Percentiles rank a stretch among this genome's conserved stretches.
Evolutionary conservation across 805 yeast species (phyloP).

Genomic region (Candida quercuum): DNA sequence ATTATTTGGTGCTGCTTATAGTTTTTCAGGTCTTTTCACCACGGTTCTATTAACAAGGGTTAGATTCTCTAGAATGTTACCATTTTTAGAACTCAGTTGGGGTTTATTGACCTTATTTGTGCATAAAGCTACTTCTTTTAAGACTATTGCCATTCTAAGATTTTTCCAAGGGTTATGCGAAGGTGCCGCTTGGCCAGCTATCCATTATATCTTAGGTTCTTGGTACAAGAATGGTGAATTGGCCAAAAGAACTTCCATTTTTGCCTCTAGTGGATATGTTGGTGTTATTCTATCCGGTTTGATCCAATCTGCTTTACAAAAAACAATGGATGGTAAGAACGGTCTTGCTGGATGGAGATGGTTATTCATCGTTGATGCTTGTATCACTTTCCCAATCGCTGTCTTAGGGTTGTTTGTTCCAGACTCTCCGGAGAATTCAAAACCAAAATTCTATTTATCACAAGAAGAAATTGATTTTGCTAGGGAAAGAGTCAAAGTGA

Average conservation of each 20-base stretch:
- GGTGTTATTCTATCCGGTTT: conserved; percentile 27
- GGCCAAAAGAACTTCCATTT: conserved; percentile 13
- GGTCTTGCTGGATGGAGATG: conserved; percentile 29
- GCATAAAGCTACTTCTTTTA: conserved; percentile 1
- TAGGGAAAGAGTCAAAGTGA: conserved; percentile 8
- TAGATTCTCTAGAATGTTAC: conserved; percentile 4
- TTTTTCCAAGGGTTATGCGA: conserved; percentile 42
- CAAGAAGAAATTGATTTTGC: conserved; percentile 14
- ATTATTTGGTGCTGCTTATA: conserved; percentile 5
- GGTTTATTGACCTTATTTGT: conserved; percentile 47
- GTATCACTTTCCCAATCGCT: conserved; percentile 44
- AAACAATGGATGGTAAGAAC: conserved; percentile 30
- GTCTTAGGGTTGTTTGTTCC: conserved; percentile 46
- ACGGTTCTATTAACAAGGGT: conserved; percentile 5
- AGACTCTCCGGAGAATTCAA: conserved; percentile 27
- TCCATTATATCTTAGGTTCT: conserved; percentile 14
- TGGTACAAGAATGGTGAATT: conserved; percentile 9
- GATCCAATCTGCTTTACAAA: conserved; percentile 37
- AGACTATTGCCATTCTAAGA: conserved; percentile 41
- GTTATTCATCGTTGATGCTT: conserved; percentile 42
- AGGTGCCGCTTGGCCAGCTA: conserved; percentile 16
- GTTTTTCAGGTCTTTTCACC: conserved; percentile 2
- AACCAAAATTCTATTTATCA: conserved; percentile 11
- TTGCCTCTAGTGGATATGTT: conserved; percentile 10
- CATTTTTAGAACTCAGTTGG: conserved; percentile 6